Evolutionary conservation across 345 rosid species (phyloP).

Genomic region (Lepidium aucheri): DNA sequence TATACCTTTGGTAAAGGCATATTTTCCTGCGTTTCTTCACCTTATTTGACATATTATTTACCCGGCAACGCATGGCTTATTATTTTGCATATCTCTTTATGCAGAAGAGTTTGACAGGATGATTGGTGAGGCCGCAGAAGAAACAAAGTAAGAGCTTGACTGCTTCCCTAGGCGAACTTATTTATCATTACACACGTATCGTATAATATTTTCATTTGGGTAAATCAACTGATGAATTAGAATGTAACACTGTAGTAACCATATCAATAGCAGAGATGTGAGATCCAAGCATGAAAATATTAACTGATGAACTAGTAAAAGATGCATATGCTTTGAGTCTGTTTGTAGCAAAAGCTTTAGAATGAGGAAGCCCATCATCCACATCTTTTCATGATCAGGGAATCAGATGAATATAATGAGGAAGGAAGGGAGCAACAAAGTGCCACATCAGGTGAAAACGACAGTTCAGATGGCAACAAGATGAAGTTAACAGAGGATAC

Average conservation of each 20-base stretch:
- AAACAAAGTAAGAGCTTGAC: conserved; percentile 46
- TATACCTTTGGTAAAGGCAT: conserved; percentile 63
- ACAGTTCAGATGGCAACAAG: conserved; percentile 26
- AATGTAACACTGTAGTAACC: not conserved
- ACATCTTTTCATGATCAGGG: conserved; percentile 25
- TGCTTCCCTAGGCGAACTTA: conserved; percentile 5
- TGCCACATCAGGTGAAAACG: not conserved
- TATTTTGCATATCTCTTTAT: conserved; percentile 13
- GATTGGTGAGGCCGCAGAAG: conserved; percentile 56
- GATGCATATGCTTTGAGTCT: not conserved
- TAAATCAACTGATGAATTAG: not conserved
- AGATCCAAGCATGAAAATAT: not conserved
- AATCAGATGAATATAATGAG: conserved; percentile 22
- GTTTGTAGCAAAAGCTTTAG: not conserved
- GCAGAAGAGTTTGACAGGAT: conserved; percentile 73
- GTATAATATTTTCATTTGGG: not conserved
- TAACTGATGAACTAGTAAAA: not conserved
- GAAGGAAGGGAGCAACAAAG: conserved; percentile 22
- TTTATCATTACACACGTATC: not conserved
- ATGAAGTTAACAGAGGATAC: conserved; percentile 26
- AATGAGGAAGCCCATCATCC: not conserved
- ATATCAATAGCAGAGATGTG: too few species aligned
- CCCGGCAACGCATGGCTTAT: not conserved
- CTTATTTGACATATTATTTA: not conserved
- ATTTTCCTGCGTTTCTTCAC: not conserved